A percentile compares a stretch with the other conserved stretches of the same genome.
These are phyloP conservation scores for Pseudovirgaria hyperparasitica DNA, from an alignment of 2,329 filamentous ascomycete species.

Conservation along the genomic window DNA sequence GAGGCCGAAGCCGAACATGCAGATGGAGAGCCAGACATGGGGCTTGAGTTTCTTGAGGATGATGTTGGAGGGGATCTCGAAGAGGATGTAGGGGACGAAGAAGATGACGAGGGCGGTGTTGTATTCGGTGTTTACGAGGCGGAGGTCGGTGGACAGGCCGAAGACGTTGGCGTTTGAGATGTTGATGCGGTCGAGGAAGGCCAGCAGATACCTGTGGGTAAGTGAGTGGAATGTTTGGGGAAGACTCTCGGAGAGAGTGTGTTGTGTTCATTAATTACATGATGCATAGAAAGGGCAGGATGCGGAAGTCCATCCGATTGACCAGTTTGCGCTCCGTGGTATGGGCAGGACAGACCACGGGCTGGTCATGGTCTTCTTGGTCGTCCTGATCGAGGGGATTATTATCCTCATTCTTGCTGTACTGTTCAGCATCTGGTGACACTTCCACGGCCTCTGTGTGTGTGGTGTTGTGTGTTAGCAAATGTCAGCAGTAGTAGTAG, in stretches of 20 bases:
- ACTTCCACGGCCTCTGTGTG: no score
- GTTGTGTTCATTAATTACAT: slow-evolving; percentile 39
- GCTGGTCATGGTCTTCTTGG: slow-evolving; percentile 23
- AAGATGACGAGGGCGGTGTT: slow-evolving; percentile 42
- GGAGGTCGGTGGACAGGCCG: slow-evolving; percentile 33
- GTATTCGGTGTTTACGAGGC: slow-evolving; percentile 31
- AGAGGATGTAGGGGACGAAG: slow-evolving; percentile 40
- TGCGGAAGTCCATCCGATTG: slow-evolving; percentile 33
- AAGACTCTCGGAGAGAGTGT: no score
- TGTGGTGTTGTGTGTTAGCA: no score
- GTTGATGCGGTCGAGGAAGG: no score
- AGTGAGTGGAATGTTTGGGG: neutral
- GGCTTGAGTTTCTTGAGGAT: slow-evolving; percentile 40
- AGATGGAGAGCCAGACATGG: slow-evolving; percentile 50
- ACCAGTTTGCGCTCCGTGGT: slow-evolving; percentile 36
- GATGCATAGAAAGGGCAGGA: slow-evolving; percentile 37
- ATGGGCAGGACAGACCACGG: slow-evolving; percentile 32
- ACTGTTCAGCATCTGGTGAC: no score
- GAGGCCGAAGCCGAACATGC: slow-evolving; percentile 77
- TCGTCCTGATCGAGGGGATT: no score
- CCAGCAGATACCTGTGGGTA: slow-evolving; percentile 8
- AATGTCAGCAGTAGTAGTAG: no score
- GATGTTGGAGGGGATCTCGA: slow-evolving; percentile 41
- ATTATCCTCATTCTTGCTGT: no score
- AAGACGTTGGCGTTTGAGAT: slow-evolving; percentile 42